These are phyloP conservation scores for Coniochaeta ligniaria DNA, from an alignment of 2,329 filamentous ascomycete species.

Conservation along the genomic window DNA sequence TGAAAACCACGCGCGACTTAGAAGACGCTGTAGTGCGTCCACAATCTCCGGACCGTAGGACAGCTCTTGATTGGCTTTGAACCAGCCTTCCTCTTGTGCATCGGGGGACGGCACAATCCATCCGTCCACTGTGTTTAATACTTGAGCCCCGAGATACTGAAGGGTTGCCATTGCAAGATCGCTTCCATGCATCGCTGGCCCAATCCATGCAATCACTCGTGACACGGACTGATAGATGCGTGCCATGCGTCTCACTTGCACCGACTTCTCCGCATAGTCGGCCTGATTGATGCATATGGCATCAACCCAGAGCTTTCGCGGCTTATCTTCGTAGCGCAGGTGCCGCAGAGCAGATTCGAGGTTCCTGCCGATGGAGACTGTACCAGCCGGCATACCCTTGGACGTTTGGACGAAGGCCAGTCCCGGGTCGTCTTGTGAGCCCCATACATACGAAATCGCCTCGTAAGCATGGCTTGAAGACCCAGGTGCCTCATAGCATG, in stretches of 20 bases:
- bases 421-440: background rate
- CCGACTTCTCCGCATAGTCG: background rate
- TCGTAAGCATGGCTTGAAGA: background rate
- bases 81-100: background rate
- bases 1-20: background rate
- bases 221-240: background rate
- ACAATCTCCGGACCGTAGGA: background rate
- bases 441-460: background rate
- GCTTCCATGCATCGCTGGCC: background rate
- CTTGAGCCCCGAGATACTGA: background rate
- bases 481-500: background rate
- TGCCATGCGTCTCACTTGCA: background rate
- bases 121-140: background rate
- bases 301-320: background rate
- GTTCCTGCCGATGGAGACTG: background rate
- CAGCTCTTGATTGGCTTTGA: background rate
- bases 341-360: background rate
- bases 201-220: background rate
- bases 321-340: background rate
- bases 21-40: background rate
- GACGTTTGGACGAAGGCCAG: background rate
- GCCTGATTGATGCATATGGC: background rate
- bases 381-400: background rate
- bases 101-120: background rate
- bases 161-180: background rate